phyloP scores from a whole-genome alignment of 345 rosid species.

The Syzygium aqueum region DNA sequence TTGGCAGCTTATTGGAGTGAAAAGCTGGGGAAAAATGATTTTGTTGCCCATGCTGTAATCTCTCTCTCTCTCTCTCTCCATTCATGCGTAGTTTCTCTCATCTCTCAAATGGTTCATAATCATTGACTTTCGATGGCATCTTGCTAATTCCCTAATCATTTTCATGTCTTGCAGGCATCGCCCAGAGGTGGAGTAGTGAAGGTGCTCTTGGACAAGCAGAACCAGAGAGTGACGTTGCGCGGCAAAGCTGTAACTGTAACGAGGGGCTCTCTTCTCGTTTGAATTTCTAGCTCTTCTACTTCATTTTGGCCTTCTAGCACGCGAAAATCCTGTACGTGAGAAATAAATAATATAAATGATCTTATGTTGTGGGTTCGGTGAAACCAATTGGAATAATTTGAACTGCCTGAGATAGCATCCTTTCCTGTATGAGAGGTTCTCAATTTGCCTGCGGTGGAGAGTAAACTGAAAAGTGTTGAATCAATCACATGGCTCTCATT shows the following conservation, averaged over 20 bases:
- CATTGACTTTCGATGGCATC: no score
- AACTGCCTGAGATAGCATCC: background rate
- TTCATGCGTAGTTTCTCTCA: background rate
- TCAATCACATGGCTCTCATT: background rate
- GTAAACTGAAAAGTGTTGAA: background rate
- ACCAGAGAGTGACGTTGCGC: slow-evolving; percentile 46
- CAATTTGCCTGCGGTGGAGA: background rate
- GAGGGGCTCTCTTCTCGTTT: slow-evolving; percentile 59
- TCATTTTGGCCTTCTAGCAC: background rate
- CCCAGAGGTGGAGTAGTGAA: slow-evolving; percentile 47
- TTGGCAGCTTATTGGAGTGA: no score
- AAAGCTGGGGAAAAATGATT: no score
- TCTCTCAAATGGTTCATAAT: background rate
- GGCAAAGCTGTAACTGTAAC: slow-evolving; percentile 61
- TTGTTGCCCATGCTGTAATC: no score
- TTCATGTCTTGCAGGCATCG: slow-evolving; percentile 36
- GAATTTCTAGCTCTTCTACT: background rate
- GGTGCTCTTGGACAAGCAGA: slow-evolving; percentile 40
- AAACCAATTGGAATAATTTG: background rate
- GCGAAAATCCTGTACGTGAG: background rate
- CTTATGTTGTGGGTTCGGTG: background rate
- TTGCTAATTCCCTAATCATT: background rate
- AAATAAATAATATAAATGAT: background rate
- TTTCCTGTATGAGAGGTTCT: background rate
- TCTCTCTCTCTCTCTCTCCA: background rate